phyloP scores from a whole-genome alignment of 2,329 filamentous ascomycete species.

The Arthrobotrys sphaeroides region DNA sequence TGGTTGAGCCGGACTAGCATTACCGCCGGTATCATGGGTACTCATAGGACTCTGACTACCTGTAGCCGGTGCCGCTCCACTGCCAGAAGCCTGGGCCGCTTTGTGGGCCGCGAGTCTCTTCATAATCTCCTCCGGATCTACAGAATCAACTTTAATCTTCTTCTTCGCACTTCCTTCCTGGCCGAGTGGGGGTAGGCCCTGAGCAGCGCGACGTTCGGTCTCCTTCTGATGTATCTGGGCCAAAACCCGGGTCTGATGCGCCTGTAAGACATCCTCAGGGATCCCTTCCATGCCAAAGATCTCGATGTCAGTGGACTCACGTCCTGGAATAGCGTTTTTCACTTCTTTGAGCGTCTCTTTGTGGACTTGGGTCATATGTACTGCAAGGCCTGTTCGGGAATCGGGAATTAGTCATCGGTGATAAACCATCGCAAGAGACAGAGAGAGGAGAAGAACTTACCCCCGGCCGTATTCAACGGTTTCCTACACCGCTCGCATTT shows the following conservation, averaged over 20 bases:
- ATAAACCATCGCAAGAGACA: too few species aligned
- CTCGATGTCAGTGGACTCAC: slow-evolving; percentile 86
- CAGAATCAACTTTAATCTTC: slow-evolving; percentile 76
- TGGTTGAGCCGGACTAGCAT: slow-evolving; percentile 64
- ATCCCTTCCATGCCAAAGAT: slow-evolving; percentile 99
- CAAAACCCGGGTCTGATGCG: slow-evolving; percentile 86
- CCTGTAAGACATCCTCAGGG: slow-evolving; percentile 81
- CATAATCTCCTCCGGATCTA: slow-evolving; percentile 80
- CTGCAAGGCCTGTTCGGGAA: slow-evolving; percentile 75
- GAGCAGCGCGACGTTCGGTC: slow-evolving; percentile 80
- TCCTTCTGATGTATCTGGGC: slow-evolving; percentile 86
- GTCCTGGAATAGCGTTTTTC: slow-evolving; percentile 89
- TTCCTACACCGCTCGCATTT: slow-evolving; percentile 92
- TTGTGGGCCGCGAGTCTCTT: slow-evolving; percentile 80
- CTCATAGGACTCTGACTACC: slow-evolving; percentile 67
- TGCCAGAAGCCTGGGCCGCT: slow-evolving; percentile 71
- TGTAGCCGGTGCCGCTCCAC: slow-evolving; percentile 68
- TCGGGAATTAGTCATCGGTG: slow-evolving; percentile 10
- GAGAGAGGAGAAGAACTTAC: slow-evolving; percentile 65
- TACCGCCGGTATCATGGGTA: slow-evolving; percentile 66
- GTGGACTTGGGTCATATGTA: slow-evolving; percentile 98
- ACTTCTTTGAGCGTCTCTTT: slow-evolving; percentile 88
- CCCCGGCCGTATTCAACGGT: slow-evolving; percentile 91
- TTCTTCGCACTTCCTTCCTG: slow-evolving; percentile 68
- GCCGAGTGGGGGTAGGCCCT: slow-evolving; percentile 82